phyloP scores from a whole-genome alignment of 2,329 filamentous ascomycete species.

The Cylindrodendrum hubeiense region DNA sequence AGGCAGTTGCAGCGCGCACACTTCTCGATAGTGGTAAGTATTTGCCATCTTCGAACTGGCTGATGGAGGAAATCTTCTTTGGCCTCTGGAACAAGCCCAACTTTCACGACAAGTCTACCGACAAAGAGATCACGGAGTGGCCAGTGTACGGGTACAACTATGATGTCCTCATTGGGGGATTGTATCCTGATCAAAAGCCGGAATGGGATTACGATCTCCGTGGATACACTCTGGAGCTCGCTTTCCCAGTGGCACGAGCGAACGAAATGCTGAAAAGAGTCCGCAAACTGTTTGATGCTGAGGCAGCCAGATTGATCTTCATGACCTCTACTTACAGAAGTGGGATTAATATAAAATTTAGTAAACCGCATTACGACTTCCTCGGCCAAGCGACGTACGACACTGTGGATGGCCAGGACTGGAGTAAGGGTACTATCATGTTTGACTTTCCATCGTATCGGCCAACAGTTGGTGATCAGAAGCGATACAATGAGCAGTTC shows the following conservation, averaged over 20 bases:
- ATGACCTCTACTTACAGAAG: conserved; percentile 65
- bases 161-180: conserved; percentile 64
- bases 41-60: conserved; percentile 60
- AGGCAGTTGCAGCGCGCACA: conserved; percentile 54
- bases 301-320: conserved; percentile 55
- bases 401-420: conserved; percentile 62
- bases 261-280: conserved; percentile 63
- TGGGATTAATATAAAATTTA: conserved; percentile 67
- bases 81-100: conserved; percentile 62
- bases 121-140: conserved; percentile 57
- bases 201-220: conserved; percentile 64
- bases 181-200: conserved; percentile 61
- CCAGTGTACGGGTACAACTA: conserved; percentile 67
- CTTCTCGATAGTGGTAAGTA: conserved; percentile 62
- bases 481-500: conserved; percentile 63
- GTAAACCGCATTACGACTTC: conserved; percentile 61
- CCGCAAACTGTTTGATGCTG: conserved; percentile 61
- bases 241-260: conserved; percentile 62
- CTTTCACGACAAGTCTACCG: conserved; percentile 64
- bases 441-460: conserved; percentile 65
- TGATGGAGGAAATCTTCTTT: conserved; percentile 64
- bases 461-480: conserved; percentile 57
- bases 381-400: conserved; percentile 62
- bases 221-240: conserved; percentile 63
- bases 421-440: conserved; percentile 63